Conservation (phyloP, 257 asterid species). For the Nyctanthes arbortristis region DNA sequence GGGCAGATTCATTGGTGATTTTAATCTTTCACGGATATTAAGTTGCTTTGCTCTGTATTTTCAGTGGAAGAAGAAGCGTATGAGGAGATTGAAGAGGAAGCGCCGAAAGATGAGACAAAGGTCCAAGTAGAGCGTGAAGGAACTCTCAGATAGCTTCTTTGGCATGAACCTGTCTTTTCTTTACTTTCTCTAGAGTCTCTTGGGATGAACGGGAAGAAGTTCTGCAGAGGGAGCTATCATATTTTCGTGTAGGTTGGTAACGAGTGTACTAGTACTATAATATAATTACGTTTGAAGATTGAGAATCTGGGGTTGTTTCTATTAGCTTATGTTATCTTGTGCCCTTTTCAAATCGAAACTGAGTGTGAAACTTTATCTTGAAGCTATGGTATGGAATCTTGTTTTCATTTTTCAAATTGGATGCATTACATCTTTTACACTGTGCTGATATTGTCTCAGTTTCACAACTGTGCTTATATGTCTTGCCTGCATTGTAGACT, state of each 20-base stretch:
- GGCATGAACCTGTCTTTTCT: background rate
- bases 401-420: too few species aligned
- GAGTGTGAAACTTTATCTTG: background rate
- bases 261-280: background rate
- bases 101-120: conserved; percentile 64
- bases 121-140: conserved; percentile 38
- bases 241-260: background rate
- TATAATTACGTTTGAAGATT: background rate
- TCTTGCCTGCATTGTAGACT: too few species aligned
- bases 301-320: background rate
- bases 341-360: background rate
- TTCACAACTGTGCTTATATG: too few species aligned
- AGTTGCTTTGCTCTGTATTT: background rate
- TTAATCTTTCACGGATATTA: background rate
- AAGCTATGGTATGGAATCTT: too few species aligned
- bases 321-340: too few species aligned
- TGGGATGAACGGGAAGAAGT: background rate
- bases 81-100: conserved; percentile 68
- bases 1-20: background rate
- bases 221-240: background rate
- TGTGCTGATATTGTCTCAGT: too few species aligned
- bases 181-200: background rate
- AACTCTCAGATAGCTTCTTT: background rate
- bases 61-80: conserved; percentile 69
- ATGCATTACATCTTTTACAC: too few species aligned